Conservation (phyloP, 805 yeast genomes). For the Nakazawaea wickerhamii region DNA sequence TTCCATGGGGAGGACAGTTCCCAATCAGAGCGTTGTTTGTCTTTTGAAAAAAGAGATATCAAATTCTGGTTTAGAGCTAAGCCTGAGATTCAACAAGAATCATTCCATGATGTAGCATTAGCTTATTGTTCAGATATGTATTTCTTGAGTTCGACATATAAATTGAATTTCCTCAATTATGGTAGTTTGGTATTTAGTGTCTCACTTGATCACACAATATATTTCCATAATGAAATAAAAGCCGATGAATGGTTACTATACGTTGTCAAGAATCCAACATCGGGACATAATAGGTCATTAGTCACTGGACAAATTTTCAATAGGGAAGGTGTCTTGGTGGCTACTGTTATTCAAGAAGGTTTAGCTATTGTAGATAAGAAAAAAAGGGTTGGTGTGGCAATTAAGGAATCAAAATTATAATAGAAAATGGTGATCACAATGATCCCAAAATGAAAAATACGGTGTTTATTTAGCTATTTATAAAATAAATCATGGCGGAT, state of each 20-base stretch:
- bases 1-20: slow-evolving; percentile 20
- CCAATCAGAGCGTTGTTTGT: background rate
- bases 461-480: background rate
- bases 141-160: slow-evolving; percentile 45
- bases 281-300: slow-evolving; percentile 48
- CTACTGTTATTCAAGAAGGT: slow-evolving; percentile 65
- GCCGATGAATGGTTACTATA: slow-evolving; percentile 48
- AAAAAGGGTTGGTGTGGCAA: background rate
- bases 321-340: slow-evolving; percentile 44
- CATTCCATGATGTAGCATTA: slow-evolving; percentile 49
- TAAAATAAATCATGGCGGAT: slow-evolving; percentile 33
- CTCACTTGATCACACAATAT: slow-evolving; percentile 61
- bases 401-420: background rate
- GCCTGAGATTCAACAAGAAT: slow-evolving; percentile 15
- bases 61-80: slow-evolving; percentile 9
- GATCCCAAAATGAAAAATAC: background rate
- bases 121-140: slow-evolving; percentile 57
- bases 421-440: background rate
- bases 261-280: slow-evolving; percentile 41
- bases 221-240: slow-evolving; percentile 52
- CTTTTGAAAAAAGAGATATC: slow-evolving; percentile 1
- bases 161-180: slow-evolving; percentile 42
- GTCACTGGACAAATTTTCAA: slow-evolving; percentile 55
- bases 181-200: slow-evolving; percentile 47
- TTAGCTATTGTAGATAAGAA: slow-evolving; percentile 20